These are phyloP conservation scores for Biancaea sappan DNA, from an alignment of 306 rosid genomes.

Conservation along the genomic window DNA sequence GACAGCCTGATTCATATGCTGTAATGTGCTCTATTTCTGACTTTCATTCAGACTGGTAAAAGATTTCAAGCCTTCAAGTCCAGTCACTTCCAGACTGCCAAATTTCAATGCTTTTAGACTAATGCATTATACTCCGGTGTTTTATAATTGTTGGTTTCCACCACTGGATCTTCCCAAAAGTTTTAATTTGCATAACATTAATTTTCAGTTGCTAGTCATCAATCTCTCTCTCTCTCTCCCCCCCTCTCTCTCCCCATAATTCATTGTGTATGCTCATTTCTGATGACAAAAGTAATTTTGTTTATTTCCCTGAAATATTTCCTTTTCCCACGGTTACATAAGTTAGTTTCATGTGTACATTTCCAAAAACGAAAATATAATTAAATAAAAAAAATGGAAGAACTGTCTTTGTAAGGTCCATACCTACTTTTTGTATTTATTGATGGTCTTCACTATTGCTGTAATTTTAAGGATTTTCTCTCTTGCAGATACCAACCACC, in stretches of 20 bases:
- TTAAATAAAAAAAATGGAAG: too few species aligned
- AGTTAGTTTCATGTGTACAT: background rate
- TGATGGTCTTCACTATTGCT: background rate
- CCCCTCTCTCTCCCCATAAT: too few species aligned
- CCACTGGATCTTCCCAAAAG: background rate
- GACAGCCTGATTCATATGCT: background rate
- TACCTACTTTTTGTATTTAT: background rate
- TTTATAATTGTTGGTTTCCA: too few species aligned
- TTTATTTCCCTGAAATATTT: background rate
- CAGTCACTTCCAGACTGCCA: too few species aligned
- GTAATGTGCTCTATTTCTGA: background rate
- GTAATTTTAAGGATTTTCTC: constrained; percentile 15
- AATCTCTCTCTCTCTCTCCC: background rate
- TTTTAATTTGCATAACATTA: background rate
- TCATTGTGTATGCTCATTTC: background rate
- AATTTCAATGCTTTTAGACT: too few species aligned
- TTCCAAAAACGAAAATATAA: too few species aligned
- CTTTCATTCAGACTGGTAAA: background rate
- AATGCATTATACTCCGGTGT: background rate
- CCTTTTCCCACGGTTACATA: background rate
- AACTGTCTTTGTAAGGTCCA: background rate
- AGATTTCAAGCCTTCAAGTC: background rate
- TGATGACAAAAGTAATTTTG: background rate
- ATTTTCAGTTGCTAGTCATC: background rate
- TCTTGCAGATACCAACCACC: constrained; percentile 78